phyloP scores from a whole-genome alignment of 2,329 filamentous ascomycete species.

The Colletotrichum navitas region DNA sequence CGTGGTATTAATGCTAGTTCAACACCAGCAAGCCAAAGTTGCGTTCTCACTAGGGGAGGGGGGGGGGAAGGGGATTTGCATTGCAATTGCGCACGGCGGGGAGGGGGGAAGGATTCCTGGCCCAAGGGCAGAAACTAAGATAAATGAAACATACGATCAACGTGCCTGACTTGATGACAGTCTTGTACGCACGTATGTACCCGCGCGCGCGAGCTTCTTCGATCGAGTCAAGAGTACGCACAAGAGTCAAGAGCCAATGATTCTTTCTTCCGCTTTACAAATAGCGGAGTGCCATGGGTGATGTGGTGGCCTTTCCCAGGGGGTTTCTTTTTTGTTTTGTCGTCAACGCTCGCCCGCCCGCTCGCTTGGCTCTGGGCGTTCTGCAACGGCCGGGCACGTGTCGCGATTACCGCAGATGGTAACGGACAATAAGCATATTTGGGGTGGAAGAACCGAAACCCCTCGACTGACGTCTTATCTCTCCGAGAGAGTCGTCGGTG shows the following conservation, averaged over 20 bases:
- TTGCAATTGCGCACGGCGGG: background rate
- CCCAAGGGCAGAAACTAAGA: background rate
- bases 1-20: slow-evolving; percentile 13
- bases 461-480: slow-evolving; percentile 39
- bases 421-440: slow-evolving; percentile 39
- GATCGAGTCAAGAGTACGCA: background rate
- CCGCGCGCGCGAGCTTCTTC: background rate
- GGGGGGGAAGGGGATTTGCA: background rate
- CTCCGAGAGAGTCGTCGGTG: slow-evolving; percentile 53
- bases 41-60: background rate
- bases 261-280: too few species aligned
- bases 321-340: background rate
- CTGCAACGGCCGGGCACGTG: slow-evolving; percentile 35
- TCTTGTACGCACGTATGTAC: background rate
- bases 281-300: slow-evolving; percentile 1
- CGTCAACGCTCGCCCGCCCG: background rate
- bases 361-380: slow-evolving; percentile 7
- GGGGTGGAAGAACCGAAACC: slow-evolving; percentile 30
- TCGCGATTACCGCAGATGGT: slow-evolving; percentile 20
- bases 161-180: slow-evolving; percentile 3
- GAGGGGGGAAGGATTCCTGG: background rate
- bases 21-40: background rate
- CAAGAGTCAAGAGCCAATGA: background rate
- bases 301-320: slow-evolving; percentile 4
- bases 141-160: slow-evolving; percentile 16